Base-by-base conservation (phyloP, 441 rosid species). In the Adansonia gregorii region DNA sequence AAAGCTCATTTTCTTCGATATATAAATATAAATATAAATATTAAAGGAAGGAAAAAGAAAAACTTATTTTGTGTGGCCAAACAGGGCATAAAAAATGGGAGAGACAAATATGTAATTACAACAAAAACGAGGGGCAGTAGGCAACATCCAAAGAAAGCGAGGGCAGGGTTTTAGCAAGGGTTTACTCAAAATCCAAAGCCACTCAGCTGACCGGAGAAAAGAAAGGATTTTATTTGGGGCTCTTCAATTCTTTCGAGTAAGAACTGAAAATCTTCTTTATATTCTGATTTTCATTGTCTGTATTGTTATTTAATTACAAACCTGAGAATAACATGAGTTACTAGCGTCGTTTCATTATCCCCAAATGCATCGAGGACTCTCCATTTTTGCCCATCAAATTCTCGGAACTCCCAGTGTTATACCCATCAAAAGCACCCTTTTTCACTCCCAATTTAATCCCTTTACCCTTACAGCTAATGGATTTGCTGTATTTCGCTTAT, bases 301-400 rank as follows among this genome's bases (percentile, higher is more conserved):
- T 22, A 1, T 51, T 10, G 0, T 31, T 35, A 5, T 48, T 71
- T 27, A 71, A 14, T 6, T 27, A 71, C 75, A 39, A 8, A 27
- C 46, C 46, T 7, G 93, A 39, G 10, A 66, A 41, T 71, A 24
- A 35, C 19, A 27, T 71, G 45, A 71, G 54, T 31, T 10, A 39
- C n/a, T 55, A 41, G 76, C 64, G 56, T 56, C 2, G n/a, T 31
- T 55, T 68, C 35, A 11, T 17, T n/a, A n/a, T 79, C 80, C 67
- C 82, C 84, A 84, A 73, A 91, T 91, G 97, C 91, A 81, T 81
- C 89, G 92, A 70, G 80, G 87, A 78, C 72, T 89, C 73, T 74
- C 85, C 52, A 8, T 76, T 54, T 78, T 85, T 52, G 59, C 85
- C 58, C 85, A 35, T 71, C 83, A 52, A 14, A 12, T 86, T 69